Percentiles rank a stretch among this genome's conserved stretches.
These are phyloP conservation scores for Apophysomyces trapeziformis DNA, from an alignment of 371 early-diverging fungal species.

Conservation along the genomic window DNA sequence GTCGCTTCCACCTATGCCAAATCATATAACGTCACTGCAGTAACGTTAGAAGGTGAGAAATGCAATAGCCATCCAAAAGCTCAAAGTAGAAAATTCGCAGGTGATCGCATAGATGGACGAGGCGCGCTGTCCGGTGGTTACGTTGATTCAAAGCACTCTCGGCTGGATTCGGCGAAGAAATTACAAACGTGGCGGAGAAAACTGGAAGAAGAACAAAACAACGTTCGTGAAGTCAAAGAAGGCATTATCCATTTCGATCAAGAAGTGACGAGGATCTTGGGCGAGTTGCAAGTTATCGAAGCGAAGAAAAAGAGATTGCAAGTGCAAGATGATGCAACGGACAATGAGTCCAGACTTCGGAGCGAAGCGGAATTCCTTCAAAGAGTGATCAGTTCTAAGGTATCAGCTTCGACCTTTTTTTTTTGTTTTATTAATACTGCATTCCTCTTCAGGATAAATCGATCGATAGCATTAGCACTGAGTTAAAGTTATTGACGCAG, in stretches of 20 bases:
- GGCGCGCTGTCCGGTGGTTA: conserved; percentile 96
- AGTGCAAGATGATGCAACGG: conserved; percentile 56
- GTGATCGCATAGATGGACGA: conserved; percentile 91
- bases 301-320: conserved; percentile 53
- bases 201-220: conserved; percentile 52
- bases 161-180: conserved; percentile 73
- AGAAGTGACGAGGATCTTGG: conserved; percentile 64
- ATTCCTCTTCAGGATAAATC: conserved; percentile 37
- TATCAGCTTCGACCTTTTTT: conserved; percentile 6
- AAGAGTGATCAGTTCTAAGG: conserved; percentile 52
- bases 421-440: background rate
- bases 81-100: conserved; percentile 25
- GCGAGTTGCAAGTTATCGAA: conserved; percentile 54
- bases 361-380: conserved; percentile 62
- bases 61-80: background rate
- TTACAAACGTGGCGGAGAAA: conserved; percentile 45
- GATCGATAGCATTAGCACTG: conserved; percentile 38
- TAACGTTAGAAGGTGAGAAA: conserved; percentile 84
- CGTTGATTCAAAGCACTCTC: conserved; percentile 74
- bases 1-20: conserved; percentile 82
- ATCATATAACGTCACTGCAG: conserved; percentile 76
- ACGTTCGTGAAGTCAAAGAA: conserved; percentile 47
- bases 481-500: conserved; percentile 48
- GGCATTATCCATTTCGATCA: conserved; percentile 69
- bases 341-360: conserved; percentile 52